Conservation (phyloP, 2,329 filamentous ascomycete species). For the Scedosporium aurantiacum region DNA sequence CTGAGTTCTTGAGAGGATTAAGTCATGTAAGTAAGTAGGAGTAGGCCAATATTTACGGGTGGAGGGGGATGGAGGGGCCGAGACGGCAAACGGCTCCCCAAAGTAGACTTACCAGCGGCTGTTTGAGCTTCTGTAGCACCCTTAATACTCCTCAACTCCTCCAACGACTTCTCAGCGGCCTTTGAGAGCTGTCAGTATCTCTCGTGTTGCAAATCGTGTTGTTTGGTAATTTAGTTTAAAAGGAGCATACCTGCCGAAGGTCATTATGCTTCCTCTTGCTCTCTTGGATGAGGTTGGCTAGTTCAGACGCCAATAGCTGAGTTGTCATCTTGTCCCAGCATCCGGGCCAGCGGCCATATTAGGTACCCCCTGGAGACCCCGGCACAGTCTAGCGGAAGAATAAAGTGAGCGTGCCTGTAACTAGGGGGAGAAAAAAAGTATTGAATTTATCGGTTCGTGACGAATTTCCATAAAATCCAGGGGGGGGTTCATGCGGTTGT, state of each 20-base stretch:
- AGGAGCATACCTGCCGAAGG: slow-evolving; percentile 57
- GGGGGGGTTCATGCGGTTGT: background rate
- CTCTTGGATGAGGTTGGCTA: slow-evolving; percentile 85
- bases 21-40: background rate
- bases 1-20: slow-evolving; percentile 57
- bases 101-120: slow-evolving; percentile 45
- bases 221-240: background rate
- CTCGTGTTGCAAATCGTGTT: background rate
- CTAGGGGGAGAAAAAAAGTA: background rate
- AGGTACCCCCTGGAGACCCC: background rate
- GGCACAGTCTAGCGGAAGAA: background rate
- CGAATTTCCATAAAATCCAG: background rate
- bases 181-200: slow-evolving; percentile 21
- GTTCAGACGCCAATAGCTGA: slow-evolving; percentile 77
- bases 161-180: slow-evolving; percentile 88
- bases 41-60: slow-evolving; percentile 2
- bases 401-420: background rate
- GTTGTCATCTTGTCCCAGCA: slow-evolving; percentile 62
- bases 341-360: slow-evolving; percentile 1
- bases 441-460: background rate
- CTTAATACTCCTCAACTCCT: slow-evolving; percentile 70
- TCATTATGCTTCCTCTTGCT: slow-evolving; percentile 92
- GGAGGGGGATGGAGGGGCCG: background rate
- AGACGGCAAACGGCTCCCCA: slow-evolving; percentile 16
- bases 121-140: slow-evolving; percentile 67